Percentiles rank a stretch among this genome's conserved stretches.
These are phyloP conservation scores for Dendrostoma leiphaemia DNA, from an alignment of 2,329 filamentous ascomycete genomes.

Conservation along the genomic window DNA sequence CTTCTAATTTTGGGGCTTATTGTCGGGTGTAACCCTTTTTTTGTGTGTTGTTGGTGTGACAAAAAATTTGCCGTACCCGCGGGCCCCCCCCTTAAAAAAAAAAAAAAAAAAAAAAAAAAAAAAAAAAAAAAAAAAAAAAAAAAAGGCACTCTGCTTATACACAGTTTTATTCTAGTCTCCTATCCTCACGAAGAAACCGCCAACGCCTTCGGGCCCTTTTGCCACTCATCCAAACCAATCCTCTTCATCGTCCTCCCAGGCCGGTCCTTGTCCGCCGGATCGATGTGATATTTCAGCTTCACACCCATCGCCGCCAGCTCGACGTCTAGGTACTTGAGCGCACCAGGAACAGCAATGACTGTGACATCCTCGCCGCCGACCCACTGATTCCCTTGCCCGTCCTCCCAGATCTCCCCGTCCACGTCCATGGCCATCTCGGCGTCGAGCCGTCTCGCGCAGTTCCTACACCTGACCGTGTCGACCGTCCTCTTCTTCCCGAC, in stretches of 20 bases:
- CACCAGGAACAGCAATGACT: conserved; percentile 87
- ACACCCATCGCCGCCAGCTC: conserved; percentile 97
- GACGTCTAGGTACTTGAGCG: conserved; percentile 89
- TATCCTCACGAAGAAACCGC: conserved; percentile 10
- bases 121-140: too few relatives aligned
- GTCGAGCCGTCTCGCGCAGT: conserved; percentile 66
- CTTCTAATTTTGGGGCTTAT: too few relatives aligned
- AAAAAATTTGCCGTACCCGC: too few relatives aligned
- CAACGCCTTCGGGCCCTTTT: conserved; percentile 12
- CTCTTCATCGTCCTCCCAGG: conserved; percentile 41
- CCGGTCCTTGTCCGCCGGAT: conserved; percentile 58
- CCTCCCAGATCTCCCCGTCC: conserved; percentile 84
- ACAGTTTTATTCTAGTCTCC: too few relatives aligned
- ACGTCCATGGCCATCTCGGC: conserved; percentile 55
- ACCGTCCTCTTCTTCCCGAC: conserved; percentile 64
- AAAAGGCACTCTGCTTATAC: not conserved
- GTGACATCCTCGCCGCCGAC: conserved; percentile 89
- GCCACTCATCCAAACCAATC: conserved; percentile 17
- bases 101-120: too few relatives aligned
- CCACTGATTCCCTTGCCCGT: conserved; percentile 80
- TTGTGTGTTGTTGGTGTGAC: too few relatives aligned
- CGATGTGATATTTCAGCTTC: conserved; percentile 77
- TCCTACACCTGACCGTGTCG: conserved; percentile 73
- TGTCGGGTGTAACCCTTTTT: too few relatives aligned
- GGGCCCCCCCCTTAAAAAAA: too few relatives aligned